Evolutionary conservation across 2,329 filamentous ascomycete species (phyloP).

Genomic region (Apiospora pterosperma): DNA sequence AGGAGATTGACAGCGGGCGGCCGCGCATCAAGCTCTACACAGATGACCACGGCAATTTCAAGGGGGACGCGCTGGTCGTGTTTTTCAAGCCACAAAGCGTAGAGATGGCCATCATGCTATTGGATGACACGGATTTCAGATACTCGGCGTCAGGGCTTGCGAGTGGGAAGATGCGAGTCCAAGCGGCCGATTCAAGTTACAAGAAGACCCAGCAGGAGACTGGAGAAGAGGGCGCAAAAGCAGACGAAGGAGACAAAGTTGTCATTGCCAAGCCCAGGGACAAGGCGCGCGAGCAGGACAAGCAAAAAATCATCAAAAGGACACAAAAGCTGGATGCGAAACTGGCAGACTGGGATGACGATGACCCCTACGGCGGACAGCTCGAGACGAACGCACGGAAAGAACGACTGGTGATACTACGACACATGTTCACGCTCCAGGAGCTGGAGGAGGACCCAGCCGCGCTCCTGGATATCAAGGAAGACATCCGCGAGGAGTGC

Average conservation of each 20-base stretch:
- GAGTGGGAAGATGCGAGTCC: constrained; percentile 71
- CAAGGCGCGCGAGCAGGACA: constrained; percentile 58
- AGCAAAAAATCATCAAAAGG: constrained; percentile 87
- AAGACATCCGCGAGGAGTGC: constrained; percentile 90
- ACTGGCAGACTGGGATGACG: constrained; percentile 93
- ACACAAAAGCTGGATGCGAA: constrained; percentile 89
- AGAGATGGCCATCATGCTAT: constrained; percentile 73
- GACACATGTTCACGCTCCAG: constrained; percentile 86
- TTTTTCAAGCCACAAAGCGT: constrained; percentile 97
- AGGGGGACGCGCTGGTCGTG: constrained; percentile 88
- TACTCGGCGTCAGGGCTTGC: constrained; percentile 49
- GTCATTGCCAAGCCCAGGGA: constrained; percentile 43
- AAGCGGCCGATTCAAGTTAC: constrained; percentile 84
- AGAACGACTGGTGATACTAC: constrained; percentile 82
- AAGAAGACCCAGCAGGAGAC: constrained; percentile 76
- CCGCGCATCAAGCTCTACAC: constrained; percentile 92
- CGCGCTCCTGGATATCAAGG: constrained; percentile 84
- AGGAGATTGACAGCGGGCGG: constrained; percentile 84
- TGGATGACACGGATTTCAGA: constrained; percentile 81
- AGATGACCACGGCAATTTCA: constrained; percentile 78
- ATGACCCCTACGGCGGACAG: constrained; percentile 59
- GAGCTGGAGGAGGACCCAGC: constrained; percentile 84
- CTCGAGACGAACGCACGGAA: constrained; percentile 51
- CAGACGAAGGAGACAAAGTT: constrained; percentile 31
- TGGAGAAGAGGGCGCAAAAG: constrained; percentile 14